Conservation (phyloP, 1,139 yeast species). For the Pichia sp. region DNA sequence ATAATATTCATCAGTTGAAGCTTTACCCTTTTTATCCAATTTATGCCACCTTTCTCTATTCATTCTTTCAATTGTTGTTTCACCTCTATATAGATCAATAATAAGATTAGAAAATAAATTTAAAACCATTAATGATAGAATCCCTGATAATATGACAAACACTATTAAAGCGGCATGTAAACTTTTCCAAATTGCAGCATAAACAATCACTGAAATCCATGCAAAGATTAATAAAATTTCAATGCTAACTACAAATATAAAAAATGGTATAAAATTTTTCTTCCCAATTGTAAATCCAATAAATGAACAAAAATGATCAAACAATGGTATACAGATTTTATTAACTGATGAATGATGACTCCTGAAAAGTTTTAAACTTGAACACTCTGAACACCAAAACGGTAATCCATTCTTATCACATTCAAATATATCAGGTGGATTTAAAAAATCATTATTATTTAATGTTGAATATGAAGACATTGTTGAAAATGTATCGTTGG, state of each 20-base stretch:
- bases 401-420: slow-evolving; percentile 62
- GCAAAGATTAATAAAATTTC: slow-evolving; percentile 30
- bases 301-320: slow-evolving; percentile 67
- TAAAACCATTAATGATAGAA: slow-evolving; percentile 3
- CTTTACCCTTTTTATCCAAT: neutral
- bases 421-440: slow-evolving; percentile 44
- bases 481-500: neutral
- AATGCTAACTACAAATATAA: slow-evolving; percentile 41
- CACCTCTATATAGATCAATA: slow-evolving; percentile 6
- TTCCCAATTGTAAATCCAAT: slow-evolving; percentile 55
- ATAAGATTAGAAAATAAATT: slow-evolving; percentile 3
- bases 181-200: slow-evolving; percentile 28
- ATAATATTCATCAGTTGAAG: slow-evolving; percentile 8
- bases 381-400: slow-evolving; percentile 50
- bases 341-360: slow-evolving; percentile 48
- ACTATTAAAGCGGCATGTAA: slow-evolving; percentile 13
- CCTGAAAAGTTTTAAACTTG: slow-evolving; percentile 48
- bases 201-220: slow-evolving; percentile 5
- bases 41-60: slow-evolving; percentile 13
- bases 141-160: slow-evolving; percentile 3
- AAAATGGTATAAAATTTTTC: slow-evolving; percentile 45
- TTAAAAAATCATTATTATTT: slow-evolving; percentile 13
- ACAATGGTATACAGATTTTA: slow-evolving; percentile 45
- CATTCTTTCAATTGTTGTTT: slow-evolving; percentile 15
- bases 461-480: slow-evolving; percentile 5